A percentile compares a stretch with the other conserved stretches of the same genome.
These are phyloP conservation scores for Quercus mongolica DNA, from an alignment of 306 rosid genomes.

Conservation along the genomic window DNA sequence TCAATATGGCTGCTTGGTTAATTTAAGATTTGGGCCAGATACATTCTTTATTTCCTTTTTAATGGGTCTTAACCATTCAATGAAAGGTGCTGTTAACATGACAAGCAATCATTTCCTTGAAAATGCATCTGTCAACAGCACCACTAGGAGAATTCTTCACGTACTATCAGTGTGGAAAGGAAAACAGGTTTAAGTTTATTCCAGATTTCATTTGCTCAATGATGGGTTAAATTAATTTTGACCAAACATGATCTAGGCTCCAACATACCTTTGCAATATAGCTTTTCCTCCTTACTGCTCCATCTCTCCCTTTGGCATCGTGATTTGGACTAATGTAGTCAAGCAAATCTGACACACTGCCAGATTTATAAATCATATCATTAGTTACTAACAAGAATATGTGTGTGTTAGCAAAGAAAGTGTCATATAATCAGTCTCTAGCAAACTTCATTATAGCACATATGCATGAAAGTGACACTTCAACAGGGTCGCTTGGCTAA, in stretches of 20 bases:
- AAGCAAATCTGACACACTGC: slow-evolving; percentile 95
- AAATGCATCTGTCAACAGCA: background rate
- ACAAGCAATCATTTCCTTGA: slow-evolving; percentile 5
- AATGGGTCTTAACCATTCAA: background rate
- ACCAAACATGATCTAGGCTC: slow-evolving; percentile 4
- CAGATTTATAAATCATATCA: slow-evolving; percentile 18
- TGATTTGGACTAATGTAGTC: slow-evolving; percentile 90
- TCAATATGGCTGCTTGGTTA: background rate
- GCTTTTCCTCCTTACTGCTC: slow-evolving; percentile 65
- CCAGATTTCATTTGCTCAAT: slow-evolving; percentile 9
- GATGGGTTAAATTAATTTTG: slow-evolving; percentile 1
- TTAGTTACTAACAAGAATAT: background rate
- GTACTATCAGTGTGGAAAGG: background rate
- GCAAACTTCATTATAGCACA: background rate
- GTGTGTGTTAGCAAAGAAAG: background rate
- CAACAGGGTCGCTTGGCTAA: slow-evolving; percentile 4
- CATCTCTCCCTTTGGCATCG: slow-evolving; percentile 71
- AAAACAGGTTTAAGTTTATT: background rate
- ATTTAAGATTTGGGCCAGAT: background rate
- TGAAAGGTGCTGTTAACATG: slow-evolving; percentile 1
- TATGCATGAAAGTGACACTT: background rate
- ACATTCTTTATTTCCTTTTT: background rate
- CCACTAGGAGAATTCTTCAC: slow-evolving; percentile 3
- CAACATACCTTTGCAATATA: slow-evolving; percentile 58
- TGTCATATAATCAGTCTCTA: background rate